Percentiles rank a stretch among this genome's conserved stretches.
These are phyloP conservation scores for Beauveria sp. DNA, from an alignment of 2,329 filamentous ascomycete species.

Conservation along the genomic window DNA sequence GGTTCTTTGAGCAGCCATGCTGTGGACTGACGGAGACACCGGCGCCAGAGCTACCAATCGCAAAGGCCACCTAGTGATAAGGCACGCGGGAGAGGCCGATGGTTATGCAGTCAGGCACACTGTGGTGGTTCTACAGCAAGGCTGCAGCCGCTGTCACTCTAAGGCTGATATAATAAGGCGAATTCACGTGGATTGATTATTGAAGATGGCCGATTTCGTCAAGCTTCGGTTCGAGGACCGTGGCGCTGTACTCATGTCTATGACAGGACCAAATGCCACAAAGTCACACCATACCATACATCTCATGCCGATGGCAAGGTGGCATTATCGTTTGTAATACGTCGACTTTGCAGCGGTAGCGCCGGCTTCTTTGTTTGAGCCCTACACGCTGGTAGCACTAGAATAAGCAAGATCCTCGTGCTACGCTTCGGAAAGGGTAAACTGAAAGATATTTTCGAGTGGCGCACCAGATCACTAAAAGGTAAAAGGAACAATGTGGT, in stretches of 20 bases:
- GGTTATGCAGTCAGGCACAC: too few species aligned
- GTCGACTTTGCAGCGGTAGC: too few species aligned
- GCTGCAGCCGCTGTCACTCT: too few species aligned
- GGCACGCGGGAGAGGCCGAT: neutral
- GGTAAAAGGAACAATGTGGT: neutral
- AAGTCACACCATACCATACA: too few species aligned
- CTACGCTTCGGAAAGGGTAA: too few species aligned
- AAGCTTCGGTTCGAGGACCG: neutral
- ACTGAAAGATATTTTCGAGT: too few species aligned
- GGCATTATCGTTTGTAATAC: neutral
- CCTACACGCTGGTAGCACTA: too few species aligned
- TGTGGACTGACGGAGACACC: conserved; percentile 13
- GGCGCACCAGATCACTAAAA: neutral
- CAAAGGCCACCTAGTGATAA: conserved; percentile 15
- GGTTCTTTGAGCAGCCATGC: neutral
- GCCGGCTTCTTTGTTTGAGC: too few species aligned
- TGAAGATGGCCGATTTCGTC: neutral
- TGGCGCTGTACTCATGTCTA: neutral
- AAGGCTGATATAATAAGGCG: neutral
- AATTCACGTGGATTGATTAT: too few species aligned
- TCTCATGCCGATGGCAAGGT: neutral
- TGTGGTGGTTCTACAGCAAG: too few species aligned
- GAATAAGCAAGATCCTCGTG: too few species aligned
- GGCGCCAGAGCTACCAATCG: conserved; percentile 17
- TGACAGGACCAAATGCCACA: neutral